Evolutionary conservation across 2,329 filamentous ascomycete species (phyloP).

Genomic region (Botrytis hyacinthi): DNA sequence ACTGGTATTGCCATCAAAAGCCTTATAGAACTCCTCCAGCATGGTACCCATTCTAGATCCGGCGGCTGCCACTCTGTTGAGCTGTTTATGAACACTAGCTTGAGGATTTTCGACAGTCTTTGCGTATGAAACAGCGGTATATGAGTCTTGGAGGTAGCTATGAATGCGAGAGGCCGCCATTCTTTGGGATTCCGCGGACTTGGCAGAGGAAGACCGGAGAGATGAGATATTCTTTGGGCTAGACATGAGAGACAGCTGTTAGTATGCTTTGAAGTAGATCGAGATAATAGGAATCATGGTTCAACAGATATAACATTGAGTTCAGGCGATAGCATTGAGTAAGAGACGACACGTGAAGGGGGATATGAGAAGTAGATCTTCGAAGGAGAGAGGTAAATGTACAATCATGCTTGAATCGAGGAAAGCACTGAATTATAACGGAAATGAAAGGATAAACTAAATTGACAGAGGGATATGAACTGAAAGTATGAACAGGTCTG

Average conservation of each 20-base stretch:
- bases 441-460: background rate
- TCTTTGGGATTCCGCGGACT: background rate
- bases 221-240: background rate
- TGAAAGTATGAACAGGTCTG: rapidly evolving
- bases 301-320: background rate
- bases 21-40: background rate
- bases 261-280: background rate
- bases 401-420: background rate
- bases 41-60: background rate
- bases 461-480: background rate
- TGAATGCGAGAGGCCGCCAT: background rate
- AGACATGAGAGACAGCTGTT: background rate
- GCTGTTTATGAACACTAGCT: background rate
- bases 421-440: no score
- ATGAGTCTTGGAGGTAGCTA: background rate
- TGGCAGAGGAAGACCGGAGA: background rate
- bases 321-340: rapidly evolving
- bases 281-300: background rate
- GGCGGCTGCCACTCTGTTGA: background rate
- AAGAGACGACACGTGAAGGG: background rate
- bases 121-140: background rate
- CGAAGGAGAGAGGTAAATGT: background rate
- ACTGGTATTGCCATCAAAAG: background rate
- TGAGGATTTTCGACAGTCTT: no score
- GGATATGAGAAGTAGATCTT: background rate